phyloP scores from a whole-genome alignment of 2,329 filamentous ascomycete genomes.

The Tothia fuscella region DNA sequence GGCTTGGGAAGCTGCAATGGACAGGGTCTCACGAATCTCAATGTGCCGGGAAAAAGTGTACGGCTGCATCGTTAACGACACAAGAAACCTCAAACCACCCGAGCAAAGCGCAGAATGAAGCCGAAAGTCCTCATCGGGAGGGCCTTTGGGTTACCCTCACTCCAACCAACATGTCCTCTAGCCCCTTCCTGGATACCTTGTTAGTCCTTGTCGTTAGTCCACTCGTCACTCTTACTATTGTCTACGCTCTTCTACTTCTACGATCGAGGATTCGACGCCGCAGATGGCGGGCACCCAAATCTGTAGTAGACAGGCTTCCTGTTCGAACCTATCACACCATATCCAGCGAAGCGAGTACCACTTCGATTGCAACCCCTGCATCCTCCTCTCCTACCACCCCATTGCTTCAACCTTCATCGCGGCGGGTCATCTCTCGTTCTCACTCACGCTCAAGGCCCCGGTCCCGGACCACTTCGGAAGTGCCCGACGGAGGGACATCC shows the following conservation, averaged over 20 bases:
- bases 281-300: conserved; percentile 95
- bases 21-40: conserved; percentile 2
- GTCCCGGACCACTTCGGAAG: conserved; percentile 52
- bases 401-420: conserved; percentile 46
- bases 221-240: conserved; percentile 79
- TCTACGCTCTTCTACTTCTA: conserved; percentile 78
- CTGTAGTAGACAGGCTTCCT: conserved; percentile 84
- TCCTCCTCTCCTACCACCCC: conserved; percentile 66
- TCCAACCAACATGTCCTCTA: conserved; percentile 74
- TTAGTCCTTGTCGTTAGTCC: conserved; percentile 95
- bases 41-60: conserved; percentile 7
- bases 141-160: conserved; percentile 96
- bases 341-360: conserved; percentile 46
- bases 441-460: conserved; percentile 54
- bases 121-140: conserved; percentile 40
- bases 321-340: conserved; percentile 93
- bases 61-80: background rate
- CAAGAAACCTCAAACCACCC: background rate
- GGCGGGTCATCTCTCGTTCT: conserved; percentile 18
- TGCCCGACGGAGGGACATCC: conserved; percentile 27
- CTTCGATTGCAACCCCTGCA: conserved; percentile 47
- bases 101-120: conserved; percentile 12
- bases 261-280: conserved; percentile 79
- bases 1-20: conserved; percentile 6
- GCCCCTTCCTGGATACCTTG: conserved; percentile 90